Evolutionary conservation across 352 stramenopile species (phyloP).

Genomic region (Pythium aristosporum): DNA sequence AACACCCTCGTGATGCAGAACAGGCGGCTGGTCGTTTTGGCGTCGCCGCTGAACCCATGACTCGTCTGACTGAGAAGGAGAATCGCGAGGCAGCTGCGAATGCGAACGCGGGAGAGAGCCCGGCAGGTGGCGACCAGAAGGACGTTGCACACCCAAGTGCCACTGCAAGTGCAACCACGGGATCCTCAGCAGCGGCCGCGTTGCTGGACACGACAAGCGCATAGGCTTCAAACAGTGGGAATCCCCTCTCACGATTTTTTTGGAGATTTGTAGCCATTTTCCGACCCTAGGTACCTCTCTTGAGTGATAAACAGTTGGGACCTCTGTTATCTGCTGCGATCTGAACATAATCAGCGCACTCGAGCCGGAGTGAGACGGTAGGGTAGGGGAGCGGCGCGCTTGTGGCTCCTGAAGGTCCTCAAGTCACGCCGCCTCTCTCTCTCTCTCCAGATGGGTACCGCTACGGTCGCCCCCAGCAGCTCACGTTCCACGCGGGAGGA

Average conservation of each 20-base stretch:
- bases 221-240: background rate
- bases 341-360: slow-evolving; percentile 1
- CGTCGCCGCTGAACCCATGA: background rate
- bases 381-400: slow-evolving; percentile 13
- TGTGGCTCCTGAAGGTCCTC: background rate
- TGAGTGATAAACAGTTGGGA: background rate
- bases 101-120: slow-evolving; percentile 2
- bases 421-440: slow-evolving; percentile 1
- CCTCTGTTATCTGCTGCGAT: slow-evolving; percentile 7
- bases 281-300: background rate
- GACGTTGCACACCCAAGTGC: background rate
- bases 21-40: background rate
- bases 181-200: background rate
- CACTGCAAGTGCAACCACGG: background rate
- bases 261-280: too few species aligned
- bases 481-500: background rate
- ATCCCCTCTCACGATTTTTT: too few species aligned
- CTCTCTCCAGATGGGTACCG: slow-evolving; percentile 5
- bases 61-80: slow-evolving; percentile 17
- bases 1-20: background rate
- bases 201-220: background rate
- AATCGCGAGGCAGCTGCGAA: slow-evolving; percentile 14
- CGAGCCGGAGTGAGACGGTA: background rate
- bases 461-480: too few species aligned
- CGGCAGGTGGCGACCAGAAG: background rate